phyloP scores from a whole-genome alignment of 2,329 filamentous ascomycete genomes.

The Aspergillus brunneoviolaceus region DNA sequence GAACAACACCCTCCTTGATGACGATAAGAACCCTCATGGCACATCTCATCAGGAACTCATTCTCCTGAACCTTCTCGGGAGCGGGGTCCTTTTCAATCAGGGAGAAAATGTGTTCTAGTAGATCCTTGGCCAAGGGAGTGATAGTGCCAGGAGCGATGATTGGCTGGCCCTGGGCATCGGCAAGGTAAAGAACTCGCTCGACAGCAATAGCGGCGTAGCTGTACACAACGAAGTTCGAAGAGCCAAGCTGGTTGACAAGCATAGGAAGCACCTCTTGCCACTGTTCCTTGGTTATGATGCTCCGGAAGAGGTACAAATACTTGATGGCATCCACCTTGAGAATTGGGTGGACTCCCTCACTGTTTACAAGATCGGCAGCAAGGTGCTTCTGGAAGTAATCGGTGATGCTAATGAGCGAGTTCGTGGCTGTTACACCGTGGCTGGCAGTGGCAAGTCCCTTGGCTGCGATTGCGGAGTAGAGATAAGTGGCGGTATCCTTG shows the following conservation, averaged over 20 bases:
- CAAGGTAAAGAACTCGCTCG: slow-evolving; percentile 86
- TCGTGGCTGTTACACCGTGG: slow-evolving; percentile 88
- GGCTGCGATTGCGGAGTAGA: slow-evolving; percentile 90
- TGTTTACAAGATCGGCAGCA: slow-evolving; percentile 78
- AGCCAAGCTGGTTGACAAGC: slow-evolving; percentile 85
- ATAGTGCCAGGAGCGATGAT: slow-evolving; percentile 80
- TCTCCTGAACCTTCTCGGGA: slow-evolving; percentile 93
- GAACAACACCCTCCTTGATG: slow-evolving; percentile 75
- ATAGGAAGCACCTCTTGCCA: slow-evolving; percentile 89
- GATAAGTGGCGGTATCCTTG: slow-evolving; percentile 96
- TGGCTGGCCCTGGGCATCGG: slow-evolving; percentile 70
- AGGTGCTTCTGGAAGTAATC: slow-evolving; percentile 95
- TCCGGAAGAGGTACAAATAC: slow-evolving; percentile 94
- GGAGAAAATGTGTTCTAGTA: slow-evolving; percentile 85
- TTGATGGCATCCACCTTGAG: slow-evolving; percentile 98
- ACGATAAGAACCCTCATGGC: slow-evolving; percentile 97
- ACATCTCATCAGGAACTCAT: slow-evolving; percentile 97
- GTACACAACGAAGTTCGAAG: slow-evolving; percentile 92
- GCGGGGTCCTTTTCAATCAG: slow-evolving; percentile 82
- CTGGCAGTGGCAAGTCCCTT: slow-evolving; percentile 84
- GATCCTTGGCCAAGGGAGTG: slow-evolving; percentile 76
- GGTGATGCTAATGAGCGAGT: slow-evolving; percentile 81
- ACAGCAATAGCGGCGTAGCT: slow-evolving; percentile 96
- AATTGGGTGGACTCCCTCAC: slow-evolving; percentile 71
- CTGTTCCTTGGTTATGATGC: slow-evolving; percentile 85